Evolutionary conservation across 2,329 filamentous ascomycete species (phyloP).

Genomic region (Penicillium sp.): DNA sequence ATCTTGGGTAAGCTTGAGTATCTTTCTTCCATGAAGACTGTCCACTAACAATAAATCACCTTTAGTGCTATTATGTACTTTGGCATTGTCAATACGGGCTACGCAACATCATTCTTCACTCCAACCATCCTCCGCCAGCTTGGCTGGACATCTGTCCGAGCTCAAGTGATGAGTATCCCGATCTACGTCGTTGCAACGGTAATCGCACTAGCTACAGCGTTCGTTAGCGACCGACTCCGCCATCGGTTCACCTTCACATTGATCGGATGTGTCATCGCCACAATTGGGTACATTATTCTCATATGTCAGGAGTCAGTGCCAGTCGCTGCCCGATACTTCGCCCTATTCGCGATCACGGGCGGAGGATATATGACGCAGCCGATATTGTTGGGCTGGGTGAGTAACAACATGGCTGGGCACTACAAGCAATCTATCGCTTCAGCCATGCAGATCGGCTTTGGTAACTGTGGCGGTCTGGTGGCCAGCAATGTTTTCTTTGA

Average conservation of each 20-base stretch:
- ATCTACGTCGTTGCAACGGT: slow-evolving; percentile 66
- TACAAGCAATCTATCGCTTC: slow-evolving; percentile 58
- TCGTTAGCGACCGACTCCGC: slow-evolving; percentile 51
- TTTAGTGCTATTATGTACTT: slow-evolving; percentile 59
- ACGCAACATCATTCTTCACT: slow-evolving; percentile 46
- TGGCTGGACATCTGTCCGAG: slow-evolving; percentile 54
- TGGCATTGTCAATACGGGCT: slow-evolving; percentile 56
- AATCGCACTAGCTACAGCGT: slow-evolving; percentile 53
- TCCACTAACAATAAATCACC: slow-evolving; percentile 7
- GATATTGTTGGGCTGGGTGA: slow-evolving; percentile 57
- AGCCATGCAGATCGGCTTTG: slow-evolving; percentile 51
- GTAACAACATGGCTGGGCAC: slow-evolving; percentile 58
- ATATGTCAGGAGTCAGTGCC: slow-evolving; percentile 50
- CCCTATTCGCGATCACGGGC: slow-evolving; percentile 55
- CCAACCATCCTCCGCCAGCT: slow-evolving; percentile 50
- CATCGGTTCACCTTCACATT: slow-evolving; percentile 58
- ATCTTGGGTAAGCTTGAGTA: slow-evolving; percentile 36
- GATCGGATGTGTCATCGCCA: slow-evolving; percentile 50
- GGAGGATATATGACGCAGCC: slow-evolving; percentile 58
- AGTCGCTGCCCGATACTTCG: slow-evolving; percentile 54
- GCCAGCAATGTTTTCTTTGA: slow-evolving; percentile 37
- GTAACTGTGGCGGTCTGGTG: slow-evolving; percentile 37
- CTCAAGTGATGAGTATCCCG: slow-evolving; percentile 53
- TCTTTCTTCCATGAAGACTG: slow-evolving; percentile 3
- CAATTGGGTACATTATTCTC: slow-evolving; percentile 58